Base-by-base conservation (phyloP, 2,329 filamentous ascomycete species). In the Pezizomycotina sp. region DNA sequence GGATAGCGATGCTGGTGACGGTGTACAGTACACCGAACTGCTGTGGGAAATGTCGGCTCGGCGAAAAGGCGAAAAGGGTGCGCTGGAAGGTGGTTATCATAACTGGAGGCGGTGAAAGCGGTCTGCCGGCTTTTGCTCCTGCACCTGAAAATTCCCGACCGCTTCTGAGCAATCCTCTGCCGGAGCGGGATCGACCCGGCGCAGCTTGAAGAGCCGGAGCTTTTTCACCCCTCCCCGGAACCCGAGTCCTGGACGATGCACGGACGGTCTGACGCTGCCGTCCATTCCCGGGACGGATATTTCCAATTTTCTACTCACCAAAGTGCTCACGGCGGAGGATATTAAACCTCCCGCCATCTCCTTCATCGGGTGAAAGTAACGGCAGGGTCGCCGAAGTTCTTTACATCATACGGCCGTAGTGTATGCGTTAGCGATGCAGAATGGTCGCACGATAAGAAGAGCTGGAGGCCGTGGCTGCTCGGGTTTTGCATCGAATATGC, bases 41-140 rank as follows among this genome's bases (percentile, higher is more conserved):
- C 62, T 98, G n/a, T 89, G 86, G 69, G 89, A 98, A 57, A 98
- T 98, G 89, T 71, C 78, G 18, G 84, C 84, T 18, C 91, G 92
- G 59, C 69, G 86, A 31, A 74, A 74, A 45, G 79, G 81, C 12
- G 83, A 77, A 27, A 69, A 91, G 56, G n/a, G 60, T 76, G 16
- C 71, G 83, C 19, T 98, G 89, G 89, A 74, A 80, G 33, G 72
- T 91, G 0, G 72, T 95, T 4, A 74, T 95, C 7, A 55, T 91
- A 3, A n/a, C 63, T 98, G 14, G 89, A 98, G 59, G 67, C 71
- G 1, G 49, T 49, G 18, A 54, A 52, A 32, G 51, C 50, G 1
- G 41, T 54, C n/a, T 56, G 56, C 30, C 46, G 53, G 6, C 50
- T 55, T 4, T 41, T 56, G 18, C 51, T 50, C 14, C 44, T 51